Evolutionary conservation across 148 eudicot genomes (phyloP).

Genomic region (Rhododendron ferrugineum): DNA sequence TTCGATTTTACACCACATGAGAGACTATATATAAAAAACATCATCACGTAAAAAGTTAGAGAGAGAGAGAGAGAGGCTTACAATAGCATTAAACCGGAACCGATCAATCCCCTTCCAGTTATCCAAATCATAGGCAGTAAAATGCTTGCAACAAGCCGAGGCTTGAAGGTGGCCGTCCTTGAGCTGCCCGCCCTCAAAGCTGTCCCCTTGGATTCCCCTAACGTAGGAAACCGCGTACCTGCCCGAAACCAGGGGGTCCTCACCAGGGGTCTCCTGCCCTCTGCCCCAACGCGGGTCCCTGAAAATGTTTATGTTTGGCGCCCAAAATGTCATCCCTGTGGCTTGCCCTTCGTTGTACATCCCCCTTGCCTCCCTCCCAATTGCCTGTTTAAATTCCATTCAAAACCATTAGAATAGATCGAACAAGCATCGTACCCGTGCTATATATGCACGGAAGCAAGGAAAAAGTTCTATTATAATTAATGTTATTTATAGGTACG

Average conservation of each 20-base stretch:
- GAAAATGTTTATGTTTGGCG: constrained; percentile 77
- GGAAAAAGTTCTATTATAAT: too few species aligned
- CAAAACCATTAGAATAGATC: background rate
- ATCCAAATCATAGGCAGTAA: constrained; percentile 79
- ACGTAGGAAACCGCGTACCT: constrained; percentile 66
- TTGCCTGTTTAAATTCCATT: constrained; percentile 31
- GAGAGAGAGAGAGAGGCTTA: constrained; percentile 19
- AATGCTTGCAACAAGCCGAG: constrained; percentile 81
- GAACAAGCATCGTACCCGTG: too few species aligned
- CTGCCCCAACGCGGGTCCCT: constrained; percentile 93
- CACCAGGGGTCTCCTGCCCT: constrained; percentile 90
- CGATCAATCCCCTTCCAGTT: constrained; percentile 59
- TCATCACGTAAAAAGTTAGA: background rate
- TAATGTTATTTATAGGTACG: too few species aligned
- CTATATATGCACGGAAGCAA: too few species aligned
- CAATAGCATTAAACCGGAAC: constrained; percentile 55
- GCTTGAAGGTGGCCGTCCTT: constrained; percentile 48
- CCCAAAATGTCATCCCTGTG: constrained; percentile 80
- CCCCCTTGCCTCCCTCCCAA: constrained; percentile 75
- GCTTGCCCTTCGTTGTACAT: constrained; percentile 78
- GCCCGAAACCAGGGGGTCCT: constrained; percentile 56
- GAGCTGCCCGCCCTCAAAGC: constrained; percentile 40
- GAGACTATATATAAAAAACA: background rate
- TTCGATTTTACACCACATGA: background rate
- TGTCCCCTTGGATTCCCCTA: constrained; percentile 70